Evolutionary conservation across 805 yeast genomes (phyloP).

Genomic region (Saccharomycopsis sp.): DNA sequence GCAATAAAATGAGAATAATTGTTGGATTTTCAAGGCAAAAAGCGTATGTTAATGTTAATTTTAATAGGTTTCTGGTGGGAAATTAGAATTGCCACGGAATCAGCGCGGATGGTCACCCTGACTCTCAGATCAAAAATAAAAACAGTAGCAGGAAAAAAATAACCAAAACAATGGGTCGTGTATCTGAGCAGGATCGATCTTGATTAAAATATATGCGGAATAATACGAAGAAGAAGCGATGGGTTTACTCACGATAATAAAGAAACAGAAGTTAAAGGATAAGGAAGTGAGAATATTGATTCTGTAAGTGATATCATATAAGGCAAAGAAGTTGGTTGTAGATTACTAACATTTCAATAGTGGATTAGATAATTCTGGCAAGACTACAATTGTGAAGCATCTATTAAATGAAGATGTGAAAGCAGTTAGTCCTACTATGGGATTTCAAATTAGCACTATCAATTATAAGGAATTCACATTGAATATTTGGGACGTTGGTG

Average conservation of each 20-base stretch:
- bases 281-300: conserved; percentile 66
- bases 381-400: conserved; percentile 70
- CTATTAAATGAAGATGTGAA: conserved; percentile 44
- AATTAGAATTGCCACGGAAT: too few relatives aligned
- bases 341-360: conserved; percentile 21
- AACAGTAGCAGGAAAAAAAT: too few relatives aligned
- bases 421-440: conserved; percentile 81
- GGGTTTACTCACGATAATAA: conserved; percentile 77
- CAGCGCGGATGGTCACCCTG: too few relatives aligned
- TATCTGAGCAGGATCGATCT: too few relatives aligned
- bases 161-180: too few relatives aligned
- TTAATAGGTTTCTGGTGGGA: too few relatives aligned
- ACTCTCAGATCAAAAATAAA: too few relatives aligned
- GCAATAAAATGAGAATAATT: too few relatives aligned
- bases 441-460: conserved; percentile 71
- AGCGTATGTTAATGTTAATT: too few relatives aligned
- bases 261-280: conserved; percentile 78
- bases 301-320: conserved; percentile 30
- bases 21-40: too few relatives aligned
- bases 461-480: conserved; percentile 37
- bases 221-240: conserved; percentile 36
- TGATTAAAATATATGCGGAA: too few relatives aligned
- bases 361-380: conserved; percentile 90
- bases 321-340: not conserved
- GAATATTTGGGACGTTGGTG: conserved; percentile 87